These are phyloP conservation scores for Flaveria bidentis DNA, from an alignment of 129 eudicot species.

Conservation along the genomic window DNA sequence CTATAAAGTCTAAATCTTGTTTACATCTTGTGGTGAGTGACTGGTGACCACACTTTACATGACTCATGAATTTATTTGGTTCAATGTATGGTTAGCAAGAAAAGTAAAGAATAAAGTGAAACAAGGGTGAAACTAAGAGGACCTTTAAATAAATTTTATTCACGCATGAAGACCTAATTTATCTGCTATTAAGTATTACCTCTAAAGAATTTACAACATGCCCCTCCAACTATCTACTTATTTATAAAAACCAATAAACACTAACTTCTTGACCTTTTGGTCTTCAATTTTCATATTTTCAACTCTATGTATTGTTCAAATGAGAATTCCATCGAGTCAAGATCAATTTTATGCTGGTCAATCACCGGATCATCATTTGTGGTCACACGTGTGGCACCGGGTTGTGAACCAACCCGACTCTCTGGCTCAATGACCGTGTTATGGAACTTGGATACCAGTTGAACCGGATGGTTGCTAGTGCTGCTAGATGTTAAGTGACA, in stretches of 20 bases:
- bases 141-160: neutral
- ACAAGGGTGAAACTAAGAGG: neutral
- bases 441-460: constrained; percentile 17
- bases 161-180: neutral
- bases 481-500: constrained; percentile 28
- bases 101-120: neutral
- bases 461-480: constrained; percentile 25
- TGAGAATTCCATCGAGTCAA: constrained; percentile 32
- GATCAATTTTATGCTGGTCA: constrained; percentile 38
- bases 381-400: neutral
- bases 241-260: neutral
- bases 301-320: constrained; percentile 26
- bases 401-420: constrained; percentile 23
- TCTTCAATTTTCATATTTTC: neutral
- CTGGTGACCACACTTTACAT: neutral
- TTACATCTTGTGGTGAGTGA: neutral
- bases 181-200: constrained; percentile 11
- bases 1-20: neutral
- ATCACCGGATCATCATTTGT: constrained; percentile 9
- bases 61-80: neutral
- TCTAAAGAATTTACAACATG: neutral
- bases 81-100: neutral
- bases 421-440: constrained; percentile 27
- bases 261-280: neutral
- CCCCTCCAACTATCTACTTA: neutral